Evolutionary conservation across 768 basidiomycete genomes (phyloP).

Genomic region (Russula vinacea): DNA sequence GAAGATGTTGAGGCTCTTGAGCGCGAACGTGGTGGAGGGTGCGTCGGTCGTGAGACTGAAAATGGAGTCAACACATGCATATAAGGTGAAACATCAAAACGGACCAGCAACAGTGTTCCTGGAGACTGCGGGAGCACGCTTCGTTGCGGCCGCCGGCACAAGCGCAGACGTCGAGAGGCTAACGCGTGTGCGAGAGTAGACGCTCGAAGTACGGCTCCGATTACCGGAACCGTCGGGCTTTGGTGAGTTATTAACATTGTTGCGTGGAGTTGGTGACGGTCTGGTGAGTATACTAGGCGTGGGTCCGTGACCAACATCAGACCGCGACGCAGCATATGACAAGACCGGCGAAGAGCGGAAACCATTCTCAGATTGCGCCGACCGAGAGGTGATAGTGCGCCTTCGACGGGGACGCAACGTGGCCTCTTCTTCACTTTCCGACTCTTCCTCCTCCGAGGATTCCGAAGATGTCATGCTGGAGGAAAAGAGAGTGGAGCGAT

Average conservation of each 20-base stretch:
- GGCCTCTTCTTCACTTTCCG: conserved; percentile 38
- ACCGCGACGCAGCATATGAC: conserved; percentile 4
- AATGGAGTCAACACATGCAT: not conserved
- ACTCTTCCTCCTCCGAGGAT: conserved; percentile 36
- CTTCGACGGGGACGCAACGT: conserved; percentile 38
- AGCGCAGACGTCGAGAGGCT: conserved; percentile 60
- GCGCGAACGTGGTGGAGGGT: conserved; percentile 27
- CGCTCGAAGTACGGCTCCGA: conserved; percentile 18
- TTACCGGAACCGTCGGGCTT: conserved; percentile 9
- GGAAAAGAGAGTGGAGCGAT: conserved; percentile 30
- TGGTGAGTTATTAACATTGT: not conserved
- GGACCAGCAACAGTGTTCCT: conserved; percentile 19
- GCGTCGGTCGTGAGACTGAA: not conserved
- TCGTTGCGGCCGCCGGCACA: conserved; percentile 50
- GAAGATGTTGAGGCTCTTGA: conserved; percentile 30
- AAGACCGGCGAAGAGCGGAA: conserved; percentile 26
- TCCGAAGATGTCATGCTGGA: conserved; percentile 38
- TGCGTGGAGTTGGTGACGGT: not conserved
- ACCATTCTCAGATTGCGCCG: conserved; percentile 34
- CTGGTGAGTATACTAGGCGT: not conserved
- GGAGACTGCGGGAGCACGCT: conserved; percentile 43
- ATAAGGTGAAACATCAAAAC: not conserved
- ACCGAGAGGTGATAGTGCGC: conserved; percentile 35
- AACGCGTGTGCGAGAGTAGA: conserved; percentile 43
- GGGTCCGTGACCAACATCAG: conserved; percentile 26